Conservation (phyloP, 306 rosid genomes). For the Lablab purpureus region DNA sequence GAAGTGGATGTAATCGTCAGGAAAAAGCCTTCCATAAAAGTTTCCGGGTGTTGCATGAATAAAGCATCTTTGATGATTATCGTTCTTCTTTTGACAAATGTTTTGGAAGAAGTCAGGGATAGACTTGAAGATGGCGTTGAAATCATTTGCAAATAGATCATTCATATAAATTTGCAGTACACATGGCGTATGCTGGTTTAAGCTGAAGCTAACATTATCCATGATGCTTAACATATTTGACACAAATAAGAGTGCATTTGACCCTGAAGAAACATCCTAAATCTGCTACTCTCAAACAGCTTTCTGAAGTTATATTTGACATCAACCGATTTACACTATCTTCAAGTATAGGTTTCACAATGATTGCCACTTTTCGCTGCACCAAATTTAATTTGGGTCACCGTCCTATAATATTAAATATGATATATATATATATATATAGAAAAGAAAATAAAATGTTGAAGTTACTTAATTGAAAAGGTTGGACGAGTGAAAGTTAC, state of each 20-base stretch:
- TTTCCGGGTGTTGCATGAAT: constrained; percentile 58
- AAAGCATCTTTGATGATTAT: constrained; percentile 45
- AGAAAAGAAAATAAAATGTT: no score
- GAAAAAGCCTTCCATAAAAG: constrained; percentile 63
- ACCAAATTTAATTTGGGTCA: not conserved
- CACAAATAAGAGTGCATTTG: not conserved
- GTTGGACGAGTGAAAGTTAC: no score
- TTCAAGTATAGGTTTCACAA: not conserved
- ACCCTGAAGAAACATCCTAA: not conserved
- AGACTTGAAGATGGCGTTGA: constrained; percentile 52
- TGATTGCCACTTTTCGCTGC: not conserved
- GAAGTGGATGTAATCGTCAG: constrained; percentile 45
- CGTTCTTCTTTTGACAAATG: not conserved
- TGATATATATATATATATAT: no score
- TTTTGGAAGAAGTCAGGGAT: constrained; percentile 48
- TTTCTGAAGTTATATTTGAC: not conserved
- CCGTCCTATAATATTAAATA: no score
- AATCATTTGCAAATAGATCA: constrained; percentile 63
- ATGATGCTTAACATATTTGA: constrained; percentile 1
- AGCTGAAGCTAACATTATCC: not conserved
- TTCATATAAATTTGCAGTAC: constrained; percentile 55
- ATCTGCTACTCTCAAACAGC: not conserved
- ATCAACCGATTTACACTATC: not conserved
- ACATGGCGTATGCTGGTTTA: not conserved
- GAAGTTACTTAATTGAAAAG: no score